phyloP scores from a whole-genome alignment of 805 yeast species.

The Torulaspora delbrueckii region DNA sequence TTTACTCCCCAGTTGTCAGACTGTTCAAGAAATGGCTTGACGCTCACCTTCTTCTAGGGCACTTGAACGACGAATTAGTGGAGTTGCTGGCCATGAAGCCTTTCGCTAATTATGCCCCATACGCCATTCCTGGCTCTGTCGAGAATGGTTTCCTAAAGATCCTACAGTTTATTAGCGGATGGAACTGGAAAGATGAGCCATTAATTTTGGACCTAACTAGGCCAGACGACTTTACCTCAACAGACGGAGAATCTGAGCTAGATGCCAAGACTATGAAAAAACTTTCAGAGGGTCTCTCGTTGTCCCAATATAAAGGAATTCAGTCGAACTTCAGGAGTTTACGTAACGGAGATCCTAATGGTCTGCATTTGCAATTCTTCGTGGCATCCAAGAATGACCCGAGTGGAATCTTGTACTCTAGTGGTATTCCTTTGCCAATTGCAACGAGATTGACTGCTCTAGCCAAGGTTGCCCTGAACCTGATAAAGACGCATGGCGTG shows the following conservation, averaged over 20 bases:
- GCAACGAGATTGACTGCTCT: conserved; percentile 85
- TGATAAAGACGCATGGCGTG: conserved; percentile 46
- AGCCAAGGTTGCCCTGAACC: conserved; percentile 64
- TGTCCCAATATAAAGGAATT: conserved; percentile 57
- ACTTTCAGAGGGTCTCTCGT: conserved; percentile 56
- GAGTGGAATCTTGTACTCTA: conserved; percentile 83
- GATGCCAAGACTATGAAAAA: conserved; percentile 39
- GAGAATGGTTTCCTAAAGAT: conserved; percentile 77
- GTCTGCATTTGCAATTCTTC: conserved; percentile 71
- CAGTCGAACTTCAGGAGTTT: conserved; percentile 60
- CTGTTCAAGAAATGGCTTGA: conserved; percentile 88
- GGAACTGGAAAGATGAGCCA: conserved; percentile 96
- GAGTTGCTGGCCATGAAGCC: conserved; percentile 80
- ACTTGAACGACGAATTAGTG: conserved; percentile 69
- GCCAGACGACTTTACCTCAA: conserved; percentile 36
- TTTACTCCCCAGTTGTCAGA: conserved; percentile 74
- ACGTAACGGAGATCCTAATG: conserved; percentile 76
- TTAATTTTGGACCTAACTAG: conserved; percentile 71
- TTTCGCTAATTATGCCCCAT: conserved; percentile 87
- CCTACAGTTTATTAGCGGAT: conserved; percentile 61
- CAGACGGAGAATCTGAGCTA: conserved; percentile 32
- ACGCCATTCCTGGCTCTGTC: conserved; percentile 69
- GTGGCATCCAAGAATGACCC: conserved; percentile 79
- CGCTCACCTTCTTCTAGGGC: conserved; percentile 66
- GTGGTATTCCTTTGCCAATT: conserved; percentile 60